Evolutionary conservation across 2,329 filamentous ascomycete genomes (phyloP), one percentile per base, ranked within the genome.

Genomic region (Calonectria pseudoturangicola): DNA sequence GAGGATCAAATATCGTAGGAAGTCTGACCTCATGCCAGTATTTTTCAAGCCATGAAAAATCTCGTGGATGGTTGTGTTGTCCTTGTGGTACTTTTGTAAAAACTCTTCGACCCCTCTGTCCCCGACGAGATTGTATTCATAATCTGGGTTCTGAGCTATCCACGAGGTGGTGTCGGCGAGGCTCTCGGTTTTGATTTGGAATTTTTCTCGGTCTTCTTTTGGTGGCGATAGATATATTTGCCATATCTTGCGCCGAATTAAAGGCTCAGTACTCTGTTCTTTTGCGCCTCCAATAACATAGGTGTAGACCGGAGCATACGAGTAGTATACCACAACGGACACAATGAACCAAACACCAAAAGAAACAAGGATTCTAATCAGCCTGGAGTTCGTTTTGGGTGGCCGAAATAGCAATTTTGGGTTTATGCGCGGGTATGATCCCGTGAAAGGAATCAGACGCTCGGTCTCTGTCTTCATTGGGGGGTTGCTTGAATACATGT

Each of bases 21-120:
- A 60, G 39, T 82, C 78, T 12, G 82, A 82, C 62, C 80, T 81
- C 66, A 82, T 77, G 25, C 80, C 82, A 6, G 79, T 79, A 51
- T 81, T 82, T 4, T 64, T 73, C 33, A 82, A 45, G 12, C 71
- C 64, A 8, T 70, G 43, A 73, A 80, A 83, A 0, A 76, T 71
- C 3, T 76, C 50, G 16, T 74, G 25, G 5, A 83, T 54, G 12
- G 36, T 72, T 2, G 71, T 41, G 25, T 78, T 62, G 64, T 75
- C 30, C 21, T 48, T 36, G 50, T 66, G 73, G 67, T 62, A 58
- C 10, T 39, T 43, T 28, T 69, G 62, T 28, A 83, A 74, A 41
- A 83, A 82, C 25, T 77, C 72, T 28, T 80, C 73, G 39, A 75
- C 80, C 15, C 77, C 76, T 8, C 74, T 67, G 8, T 74, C 65